Percentiles rank a stretch among this genome's conserved stretches.
Evolutionary conservation across 2,329 filamentous ascomycete species (phyloP).

Genomic region (Fusarium mundagurra): DNA sequence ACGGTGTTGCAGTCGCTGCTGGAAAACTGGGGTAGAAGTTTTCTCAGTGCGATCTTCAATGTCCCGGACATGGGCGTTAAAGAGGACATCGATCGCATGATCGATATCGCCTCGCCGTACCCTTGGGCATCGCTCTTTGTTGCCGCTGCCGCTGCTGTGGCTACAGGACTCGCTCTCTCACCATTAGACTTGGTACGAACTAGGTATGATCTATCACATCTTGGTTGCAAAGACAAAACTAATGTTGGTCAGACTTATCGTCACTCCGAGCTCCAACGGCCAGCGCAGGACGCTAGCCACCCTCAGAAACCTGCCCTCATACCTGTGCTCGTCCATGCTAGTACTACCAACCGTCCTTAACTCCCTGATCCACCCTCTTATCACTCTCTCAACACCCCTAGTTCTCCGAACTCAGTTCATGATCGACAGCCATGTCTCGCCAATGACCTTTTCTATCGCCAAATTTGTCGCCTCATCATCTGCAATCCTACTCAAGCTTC

Average conservation of each 20-base stretch:
- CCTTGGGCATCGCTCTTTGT: slow-evolving; percentile 85
- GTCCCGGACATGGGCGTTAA: slow-evolving; percentile 84
- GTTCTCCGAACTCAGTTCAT: slow-evolving; percentile 85
- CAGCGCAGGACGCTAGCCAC: slow-evolving; percentile 82
- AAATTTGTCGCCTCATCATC: slow-evolving; percentile 83
- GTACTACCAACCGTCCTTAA: slow-evolving; percentile 87
- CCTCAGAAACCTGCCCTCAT: slow-evolving; percentile 81
- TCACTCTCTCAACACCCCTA: slow-evolving; percentile 84
- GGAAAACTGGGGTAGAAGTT: slow-evolving; percentile 90
- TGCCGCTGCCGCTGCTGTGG: slow-evolving; percentile 69
- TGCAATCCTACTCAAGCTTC: slow-evolving; percentile 87
- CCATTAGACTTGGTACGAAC: slow-evolving; percentile 93
- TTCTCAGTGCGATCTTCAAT: slow-evolving; percentile 90
- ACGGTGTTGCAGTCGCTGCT: slow-evolving; percentile 85
- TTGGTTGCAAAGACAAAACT: slow-evolving; percentile 29
- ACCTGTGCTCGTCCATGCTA: slow-evolving; percentile 75
- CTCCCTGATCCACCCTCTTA: slow-evolving; percentile 82
- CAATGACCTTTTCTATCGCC: slow-evolving; percentile 81
- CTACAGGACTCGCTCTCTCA: slow-evolving; percentile 82
- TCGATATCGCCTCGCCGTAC: slow-evolving; percentile 78
- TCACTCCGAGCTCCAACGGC: slow-evolving; percentile 80
- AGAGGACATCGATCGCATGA: slow-evolving; percentile 80
- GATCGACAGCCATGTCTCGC: slow-evolving; percentile 83
- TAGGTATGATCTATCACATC: slow-evolving; percentile 49
- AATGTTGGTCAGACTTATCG: slow-evolving; percentile 71